phyloP scores from a whole-genome alignment of 1,284 basidiomycete species.

The Coniophora puteana region DNA sequence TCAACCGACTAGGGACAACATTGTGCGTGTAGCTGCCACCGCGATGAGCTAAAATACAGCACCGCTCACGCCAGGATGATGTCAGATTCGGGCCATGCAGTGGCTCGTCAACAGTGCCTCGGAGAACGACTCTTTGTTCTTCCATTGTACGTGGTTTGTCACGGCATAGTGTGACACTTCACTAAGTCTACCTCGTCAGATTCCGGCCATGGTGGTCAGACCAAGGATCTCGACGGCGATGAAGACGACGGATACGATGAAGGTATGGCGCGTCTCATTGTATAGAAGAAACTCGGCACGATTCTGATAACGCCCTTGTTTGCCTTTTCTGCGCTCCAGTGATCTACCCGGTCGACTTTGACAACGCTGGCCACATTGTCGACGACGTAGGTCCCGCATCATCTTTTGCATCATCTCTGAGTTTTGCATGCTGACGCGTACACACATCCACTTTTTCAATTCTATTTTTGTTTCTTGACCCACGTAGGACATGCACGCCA shows the following conservation, averaged over 20 bases:
- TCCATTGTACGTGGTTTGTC: constrained; percentile 67
- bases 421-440: not conserved
- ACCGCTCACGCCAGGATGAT: constrained; percentile 5
- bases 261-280: constrained; percentile 18
- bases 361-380: constrained; percentile 69
- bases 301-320: no score
- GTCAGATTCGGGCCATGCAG: constrained; percentile 73
- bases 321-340: no score
- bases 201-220: constrained; percentile 58
- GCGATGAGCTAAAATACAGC: not conserved
- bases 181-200: constrained; percentile 17
- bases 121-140: constrained; percentile 87
- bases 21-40: constrained; percentile 43
- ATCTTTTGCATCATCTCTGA: not conserved
- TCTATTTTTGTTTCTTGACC: no score
- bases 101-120: constrained; percentile 84
- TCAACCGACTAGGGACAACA: constrained; percentile 79
- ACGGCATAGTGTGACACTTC: not conserved
- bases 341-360: constrained; percentile 82
- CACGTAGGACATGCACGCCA: constrained; percentile 59
- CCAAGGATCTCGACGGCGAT: constrained; percentile 45
- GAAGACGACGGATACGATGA: constrained; percentile 33
- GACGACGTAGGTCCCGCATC: constrained; percentile 69
- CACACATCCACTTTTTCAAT: not conserved
- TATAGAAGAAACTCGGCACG: not conserved